Evolutionary conservation across 306 rosid genomes (phyloP).

Genomic region (Boehmeria nivea): DNA sequence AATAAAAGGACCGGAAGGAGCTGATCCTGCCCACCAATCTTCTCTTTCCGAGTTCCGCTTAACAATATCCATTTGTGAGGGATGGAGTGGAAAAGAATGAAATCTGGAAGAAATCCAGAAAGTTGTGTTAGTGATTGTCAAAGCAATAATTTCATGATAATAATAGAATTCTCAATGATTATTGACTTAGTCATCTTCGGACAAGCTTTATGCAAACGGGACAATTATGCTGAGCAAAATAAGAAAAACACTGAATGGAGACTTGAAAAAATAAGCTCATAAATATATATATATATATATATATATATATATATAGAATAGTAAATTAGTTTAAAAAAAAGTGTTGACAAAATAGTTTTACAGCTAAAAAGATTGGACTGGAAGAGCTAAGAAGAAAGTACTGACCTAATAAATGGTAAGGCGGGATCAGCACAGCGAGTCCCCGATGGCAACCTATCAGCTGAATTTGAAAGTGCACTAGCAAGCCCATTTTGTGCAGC

Average conservation of each 20-base stretch:
- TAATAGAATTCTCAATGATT: neutral
- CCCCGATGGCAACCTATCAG: conserved; percentile 85
- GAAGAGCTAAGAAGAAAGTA: neutral
- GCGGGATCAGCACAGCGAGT: conserved; percentile 94
- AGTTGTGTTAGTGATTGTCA: conserved; percentile 11
- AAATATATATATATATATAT: neutral
- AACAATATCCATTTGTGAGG: conserved; percentile 79
- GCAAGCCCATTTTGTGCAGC: conserved; percentile 92
- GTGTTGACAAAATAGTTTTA: neutral
- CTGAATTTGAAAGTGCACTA: conserved; percentile 81
- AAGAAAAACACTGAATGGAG: neutral
- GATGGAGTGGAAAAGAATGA: conserved; percentile 83
- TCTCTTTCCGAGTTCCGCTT: conserved; percentile 83
- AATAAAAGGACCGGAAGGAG: conserved; percentile 94
- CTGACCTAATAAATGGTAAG: conserved; percentile 85
- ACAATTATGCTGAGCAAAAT: neutral
- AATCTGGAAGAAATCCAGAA: conserved; percentile 50
- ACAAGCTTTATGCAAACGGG: neutral
- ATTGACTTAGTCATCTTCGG: neutral
- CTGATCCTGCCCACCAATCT: conserved; percentile 98
- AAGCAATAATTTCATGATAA: neutral
- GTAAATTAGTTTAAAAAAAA: neutral
- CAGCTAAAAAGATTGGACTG: neutral
- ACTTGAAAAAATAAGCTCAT: neutral
- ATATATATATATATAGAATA: no score